phyloP scores from a whole-genome alignment of 345 rosid genomes.

The Hypericum androsaemum region DNA sequence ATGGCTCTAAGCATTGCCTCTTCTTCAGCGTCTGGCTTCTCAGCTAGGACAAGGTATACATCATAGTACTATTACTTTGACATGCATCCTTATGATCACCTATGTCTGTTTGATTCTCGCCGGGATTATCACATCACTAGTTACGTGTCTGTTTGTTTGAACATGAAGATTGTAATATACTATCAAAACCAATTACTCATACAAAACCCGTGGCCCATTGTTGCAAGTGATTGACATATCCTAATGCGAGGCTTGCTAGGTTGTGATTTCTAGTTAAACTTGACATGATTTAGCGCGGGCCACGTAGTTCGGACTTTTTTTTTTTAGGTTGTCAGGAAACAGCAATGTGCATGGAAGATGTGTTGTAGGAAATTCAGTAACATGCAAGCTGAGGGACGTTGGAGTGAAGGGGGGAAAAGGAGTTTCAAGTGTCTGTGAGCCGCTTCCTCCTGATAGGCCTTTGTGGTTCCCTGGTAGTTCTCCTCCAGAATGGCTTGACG shows the following conservation, averaged over 20 bases:
- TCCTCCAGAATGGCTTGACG: conserved; percentile 91
- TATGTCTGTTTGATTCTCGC: background rate
- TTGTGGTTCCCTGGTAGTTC: conserved; percentile 88
- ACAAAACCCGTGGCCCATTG: too few relatives aligned
- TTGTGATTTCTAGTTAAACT: too few relatives aligned
- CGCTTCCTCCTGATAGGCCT: conserved; percentile 93
- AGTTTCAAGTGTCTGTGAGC: conserved; percentile 73
- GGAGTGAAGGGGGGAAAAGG: conserved; percentile 56
- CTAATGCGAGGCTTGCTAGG: too few relatives aligned
- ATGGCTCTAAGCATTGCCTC: conserved; percentile 35
- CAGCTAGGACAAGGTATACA: conserved; percentile 15
- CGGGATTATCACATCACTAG: too few relatives aligned
- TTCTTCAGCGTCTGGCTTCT: conserved; percentile 22
- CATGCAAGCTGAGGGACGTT: conserved; percentile 3
- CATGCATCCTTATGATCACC: background rate
- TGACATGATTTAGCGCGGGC: too few relatives aligned
- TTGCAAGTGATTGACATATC: too few relatives aligned
- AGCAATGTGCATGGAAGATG: conserved; percentile 14
- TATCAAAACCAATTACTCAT: too few relatives aligned
- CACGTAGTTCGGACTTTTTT: too few relatives aligned
- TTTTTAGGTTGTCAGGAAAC: background rate
- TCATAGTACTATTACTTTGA: background rate
- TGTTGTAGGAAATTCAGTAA: conserved; percentile 5
- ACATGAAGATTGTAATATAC: too few relatives aligned
- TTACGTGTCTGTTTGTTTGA: too few relatives aligned